Evolutionary conservation across 768 basidiomycete genomes (phyloP).

Genomic region (Russula dissimulans): DNA sequence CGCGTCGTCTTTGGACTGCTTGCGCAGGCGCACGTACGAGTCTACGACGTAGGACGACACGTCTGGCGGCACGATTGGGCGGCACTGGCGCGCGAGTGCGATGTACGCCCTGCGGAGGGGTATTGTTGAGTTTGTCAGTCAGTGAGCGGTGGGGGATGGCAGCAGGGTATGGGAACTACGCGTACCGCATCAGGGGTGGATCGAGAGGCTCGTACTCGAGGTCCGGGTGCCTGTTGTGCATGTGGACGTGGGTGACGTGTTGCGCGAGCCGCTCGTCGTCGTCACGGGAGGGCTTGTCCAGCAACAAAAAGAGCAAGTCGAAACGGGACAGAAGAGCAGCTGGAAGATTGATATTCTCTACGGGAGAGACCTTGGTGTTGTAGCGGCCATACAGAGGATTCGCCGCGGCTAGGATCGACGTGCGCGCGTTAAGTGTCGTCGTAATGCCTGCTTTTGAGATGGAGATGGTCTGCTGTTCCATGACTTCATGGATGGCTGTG

Average conservation of each 20-base stretch:
- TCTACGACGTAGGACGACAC: conserved; percentile 93
- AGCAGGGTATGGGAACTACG: conserved; percentile 1
- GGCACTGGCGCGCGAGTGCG: conserved; percentile 76
- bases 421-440: conserved; percentile 94
- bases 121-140: not conserved
- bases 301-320: conserved; percentile 90
- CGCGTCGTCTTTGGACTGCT: conserved; percentile 86
- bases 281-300: conserved; percentile 91
- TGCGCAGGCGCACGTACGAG: conserved; percentile 91
- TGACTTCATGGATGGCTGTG: conserved; percentile 98
- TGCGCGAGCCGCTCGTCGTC: conserved; percentile 94
- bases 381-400: conserved; percentile 98
- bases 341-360: conserved; percentile 98
- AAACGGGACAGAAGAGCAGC: conserved; percentile 95
- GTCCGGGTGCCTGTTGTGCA: conserved; percentile 86
- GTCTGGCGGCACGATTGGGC: conserved; percentile 81
- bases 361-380: conserved; percentile 94
- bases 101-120: conserved; percentile 75
- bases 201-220: conserved; percentile 79
- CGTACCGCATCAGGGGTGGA: conserved; percentile 80
- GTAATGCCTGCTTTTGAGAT: conserved; percentile 99
- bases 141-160: not conserved
- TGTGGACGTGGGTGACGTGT: conserved; percentile 97
- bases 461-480: conserved; percentile 99
- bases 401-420: conserved; percentile 95